Conservation (phyloP, 2,329 filamentous ascomycete species). For the Raffaelea arxii region DNA sequence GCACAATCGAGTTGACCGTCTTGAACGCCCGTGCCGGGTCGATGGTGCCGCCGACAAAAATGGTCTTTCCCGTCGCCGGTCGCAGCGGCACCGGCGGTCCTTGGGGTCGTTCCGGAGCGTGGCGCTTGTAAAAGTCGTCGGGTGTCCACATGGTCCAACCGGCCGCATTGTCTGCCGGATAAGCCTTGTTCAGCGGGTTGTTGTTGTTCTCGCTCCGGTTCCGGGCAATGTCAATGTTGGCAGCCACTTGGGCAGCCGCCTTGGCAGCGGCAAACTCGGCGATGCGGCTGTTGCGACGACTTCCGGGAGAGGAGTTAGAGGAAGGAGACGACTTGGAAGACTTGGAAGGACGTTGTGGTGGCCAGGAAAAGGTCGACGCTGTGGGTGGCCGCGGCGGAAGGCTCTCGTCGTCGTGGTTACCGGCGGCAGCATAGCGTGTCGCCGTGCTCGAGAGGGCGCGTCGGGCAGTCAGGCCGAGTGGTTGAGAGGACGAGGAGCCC, state of each 20-base stretch:
- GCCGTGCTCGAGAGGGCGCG: too few relatives aligned
- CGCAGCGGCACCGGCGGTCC: constrained; percentile 23
- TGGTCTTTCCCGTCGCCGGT: constrained; percentile 33
- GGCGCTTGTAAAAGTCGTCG: constrained; percentile 14
- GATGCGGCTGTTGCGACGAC: too few relatives aligned
- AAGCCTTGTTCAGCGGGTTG: not conserved
- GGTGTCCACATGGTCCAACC: constrained; percentile 12
- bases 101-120: constrained; percentile 11
- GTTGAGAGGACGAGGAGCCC: too few relatives aligned
- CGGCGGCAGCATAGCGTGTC: too few relatives aligned
- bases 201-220: not conserved
- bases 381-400: too few relatives aligned
- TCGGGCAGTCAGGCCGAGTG: too few relatives aligned
- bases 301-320: too few relatives aligned
- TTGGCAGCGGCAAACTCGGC: not conserved
- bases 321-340: too few relatives aligned
- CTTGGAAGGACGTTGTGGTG: too few relatives aligned
- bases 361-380: too few relatives aligned
- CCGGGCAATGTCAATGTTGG: not conserved
- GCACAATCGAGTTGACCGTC: constrained; percentile 27
- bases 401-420: too few relatives aligned
- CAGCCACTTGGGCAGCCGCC: not conserved
- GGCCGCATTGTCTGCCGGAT: constrained; percentile 8
- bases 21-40: constrained; percentile 36
- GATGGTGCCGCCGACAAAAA: constrained; percentile 29